These are phyloP conservation scores for Lachnellula occidentalis DNA, from an alignment of 2,329 filamentous ascomycete genomes.

Conservation along the genomic window DNA sequence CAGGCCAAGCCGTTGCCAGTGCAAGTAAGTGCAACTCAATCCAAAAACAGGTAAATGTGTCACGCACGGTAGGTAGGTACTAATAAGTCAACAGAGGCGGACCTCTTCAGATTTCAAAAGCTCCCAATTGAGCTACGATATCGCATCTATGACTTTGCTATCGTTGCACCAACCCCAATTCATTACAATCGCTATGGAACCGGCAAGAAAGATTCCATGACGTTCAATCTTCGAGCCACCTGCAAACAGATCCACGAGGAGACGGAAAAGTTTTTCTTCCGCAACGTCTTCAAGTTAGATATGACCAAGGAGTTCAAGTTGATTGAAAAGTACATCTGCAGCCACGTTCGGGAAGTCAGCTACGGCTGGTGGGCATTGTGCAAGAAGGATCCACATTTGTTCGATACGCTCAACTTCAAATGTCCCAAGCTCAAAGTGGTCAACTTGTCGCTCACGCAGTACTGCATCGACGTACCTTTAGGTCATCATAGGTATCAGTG, in stretches of 20 bases:
- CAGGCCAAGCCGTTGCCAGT: constrained; percentile 11
- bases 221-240: constrained; percentile 11
- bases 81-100: not conserved
- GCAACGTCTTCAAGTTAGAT: constrained; percentile 15
- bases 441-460: constrained; percentile 5
- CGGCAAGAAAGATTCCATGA: not conserved
- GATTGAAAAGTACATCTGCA: not conserved
- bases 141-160: constrained; percentile 14
- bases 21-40: constrained; percentile 8
- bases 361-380: constrained; percentile 10
- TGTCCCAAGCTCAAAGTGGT: constrained; percentile 9
- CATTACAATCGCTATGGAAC: not conserved
- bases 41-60: not conserved
- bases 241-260: constrained; percentile 14
- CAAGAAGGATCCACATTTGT: not conserved
- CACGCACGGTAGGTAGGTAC: not conserved
- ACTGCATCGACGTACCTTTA: not conserved
- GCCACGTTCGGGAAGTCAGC: constrained; percentile 11
- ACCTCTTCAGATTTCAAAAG: constrained; percentile 17
- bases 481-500: not conserved
- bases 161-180: constrained; percentile 1
- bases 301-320: not conserved
- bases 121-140: constrained; percentile 17
- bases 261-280: constrained; percentile 13
- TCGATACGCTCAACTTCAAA: constrained; percentile 1